Percentiles rank a stretch among this genome's conserved stretches.
Conservation (phyloP, 2,329 filamentous ascomycete species). For the Amauroascus niger region DNA sequence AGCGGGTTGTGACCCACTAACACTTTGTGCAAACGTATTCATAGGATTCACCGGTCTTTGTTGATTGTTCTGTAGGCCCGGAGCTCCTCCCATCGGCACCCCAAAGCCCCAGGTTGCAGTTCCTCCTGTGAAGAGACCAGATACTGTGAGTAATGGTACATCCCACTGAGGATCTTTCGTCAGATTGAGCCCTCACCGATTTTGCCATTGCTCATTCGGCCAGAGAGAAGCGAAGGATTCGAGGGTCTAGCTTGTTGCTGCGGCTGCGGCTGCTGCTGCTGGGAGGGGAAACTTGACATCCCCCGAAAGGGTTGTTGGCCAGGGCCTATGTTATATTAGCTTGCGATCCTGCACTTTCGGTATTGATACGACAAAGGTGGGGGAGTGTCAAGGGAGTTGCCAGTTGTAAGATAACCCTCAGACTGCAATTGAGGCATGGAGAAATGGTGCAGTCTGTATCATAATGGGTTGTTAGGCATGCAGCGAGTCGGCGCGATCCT, state of each 20-base stretch:
- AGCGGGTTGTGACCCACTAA: constrained; percentile 45
- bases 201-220: constrained; percentile 46
- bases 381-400: neutral
- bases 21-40: constrained; percentile 49
- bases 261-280: constrained; percentile 36
- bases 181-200: constrained; percentile 36
- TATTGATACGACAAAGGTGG: neutral
- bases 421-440: neutral
- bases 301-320: constrained; percentile 44
- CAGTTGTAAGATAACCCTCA: neutral
- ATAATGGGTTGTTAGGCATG: neutral
- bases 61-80: constrained; percentile 43
- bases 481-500: too few relatives aligned
- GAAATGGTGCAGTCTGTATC: neutral
- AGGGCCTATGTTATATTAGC: constrained; percentile 31
- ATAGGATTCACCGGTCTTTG: constrained; percentile 43
- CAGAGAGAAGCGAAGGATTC: constrained; percentile 40
- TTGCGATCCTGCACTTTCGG: neutral
- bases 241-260: constrained; percentile 36
- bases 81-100: constrained; percentile 44
- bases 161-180: neutral
- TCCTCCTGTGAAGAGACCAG: constrained; percentile 31
- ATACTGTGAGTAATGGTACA: constrained; percentile 10
- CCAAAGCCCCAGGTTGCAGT: constrained; percentile 51
- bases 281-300: constrained; percentile 46